Base-by-base conservation (phyloP, 2,329 filamentous ascomycete genomes). In the Achaetomium macrosporum region DNA sequence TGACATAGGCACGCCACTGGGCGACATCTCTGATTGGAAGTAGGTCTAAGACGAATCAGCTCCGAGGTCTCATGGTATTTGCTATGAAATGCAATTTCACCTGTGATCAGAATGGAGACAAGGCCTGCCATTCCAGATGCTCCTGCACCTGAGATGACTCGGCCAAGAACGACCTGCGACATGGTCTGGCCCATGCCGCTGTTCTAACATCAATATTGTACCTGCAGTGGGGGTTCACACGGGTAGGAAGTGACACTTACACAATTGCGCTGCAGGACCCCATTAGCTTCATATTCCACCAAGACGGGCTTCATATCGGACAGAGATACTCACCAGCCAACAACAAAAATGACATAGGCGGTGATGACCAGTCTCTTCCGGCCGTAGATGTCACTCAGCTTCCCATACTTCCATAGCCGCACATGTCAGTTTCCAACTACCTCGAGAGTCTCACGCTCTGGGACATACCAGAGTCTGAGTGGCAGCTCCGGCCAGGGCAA, bases 361-460 rank as follows among this genome's bases (percentile, higher is more conserved):
- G 68, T 62, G 0, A 81, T 63, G 0, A 83, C 64, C 8, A 81
- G 66, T 0, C 65, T 61, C 55, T 78, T 80, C 1, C 79, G 74
- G 7, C 79, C 79, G 59, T 79, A 82, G 15, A 81, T 76, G 59
- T 81, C 77, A 55, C 77, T 80, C 11, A 82, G 63, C 55, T 82
- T 81, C 0, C 76, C 78, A 54, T 76, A 79, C 65, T 76, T n/a
- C 35, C 11, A 45, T 10, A 16, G 25, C 17, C 13, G 13, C 9
- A n/a, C 1, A 5, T 17, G 25, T 20, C 17, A 42, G 37, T 35
- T 16, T 41, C n/a, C 15, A 36, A 39, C 5, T 30, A n/a, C 11
- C 20, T 33, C 12, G 36, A 29, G 20, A 7, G 10, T 15, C 13
- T 20, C 11, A 25, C 7, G 40, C 19, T 42, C 7, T 45, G 3